Conservation (phyloP, 495 filamentous ascomycete genomes). For the Hamigera avellanea region DNA sequence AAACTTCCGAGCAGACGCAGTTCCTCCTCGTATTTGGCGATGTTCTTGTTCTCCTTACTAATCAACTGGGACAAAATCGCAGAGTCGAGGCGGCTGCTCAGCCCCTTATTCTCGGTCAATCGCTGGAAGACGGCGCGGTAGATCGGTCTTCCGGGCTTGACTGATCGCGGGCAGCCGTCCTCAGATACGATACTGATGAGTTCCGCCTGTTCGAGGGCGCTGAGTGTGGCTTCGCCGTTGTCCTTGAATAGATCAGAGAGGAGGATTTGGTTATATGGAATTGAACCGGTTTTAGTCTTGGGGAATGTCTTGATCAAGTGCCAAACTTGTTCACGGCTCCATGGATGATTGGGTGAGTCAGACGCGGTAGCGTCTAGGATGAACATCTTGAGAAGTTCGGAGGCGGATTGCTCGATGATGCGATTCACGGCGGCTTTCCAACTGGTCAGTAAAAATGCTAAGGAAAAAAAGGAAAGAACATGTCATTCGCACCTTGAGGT, state of each 20-base stretch:
- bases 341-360: conserved; percentile 36
- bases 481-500: conserved; percentile 41
- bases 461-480: background rate
- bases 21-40: conserved; percentile 73
- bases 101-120: conserved; percentile 57
- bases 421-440: conserved; percentile 64
- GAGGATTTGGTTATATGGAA: conserved; percentile 77
- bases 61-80: conserved; percentile 52
- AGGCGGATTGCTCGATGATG: conserved; percentile 77
- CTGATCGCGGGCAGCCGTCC: conserved; percentile 62
- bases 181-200: conserved; percentile 65
- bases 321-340: conserved; percentile 84
- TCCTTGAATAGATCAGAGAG: conserved; percentile 59
- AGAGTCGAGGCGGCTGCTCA: conserved; percentile 66
- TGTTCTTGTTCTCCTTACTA: conserved; percentile 58
- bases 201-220: conserved; percentile 75
- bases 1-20: conserved; percentile 51
- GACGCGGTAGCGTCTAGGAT: conserved; percentile 46
- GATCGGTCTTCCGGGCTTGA: conserved; percentile 78
- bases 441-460: conserved; percentile 8
- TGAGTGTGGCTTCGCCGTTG: conserved; percentile 58
- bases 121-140: conserved; percentile 71
- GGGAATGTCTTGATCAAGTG: conserved; percentile 67
- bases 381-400: conserved; percentile 90
- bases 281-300: conserved; percentile 29